Evolutionary conservation across 495 filamentous ascomycete species (phyloP).

Genomic region (Daldinia loculata): DNA sequence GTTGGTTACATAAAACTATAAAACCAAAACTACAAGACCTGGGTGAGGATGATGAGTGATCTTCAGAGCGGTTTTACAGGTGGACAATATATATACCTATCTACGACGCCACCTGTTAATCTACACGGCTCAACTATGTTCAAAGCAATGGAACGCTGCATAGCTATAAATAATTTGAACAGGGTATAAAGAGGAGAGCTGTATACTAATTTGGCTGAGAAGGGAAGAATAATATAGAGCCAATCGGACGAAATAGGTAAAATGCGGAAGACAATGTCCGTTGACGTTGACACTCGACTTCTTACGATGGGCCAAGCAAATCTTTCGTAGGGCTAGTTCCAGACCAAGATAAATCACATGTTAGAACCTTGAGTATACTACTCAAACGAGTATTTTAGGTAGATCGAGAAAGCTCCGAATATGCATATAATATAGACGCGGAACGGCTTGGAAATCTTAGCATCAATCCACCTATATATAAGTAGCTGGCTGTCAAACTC

Average conservation of each 20-base stretch:
- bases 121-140: conserved; percentile 19
- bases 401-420: not conserved
- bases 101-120: conserved; percentile 21
- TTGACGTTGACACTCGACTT: conserved; percentile 17
- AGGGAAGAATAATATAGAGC: conserved; percentile 17
- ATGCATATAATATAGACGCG: not conserved
- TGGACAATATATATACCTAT: conserved; percentile 12
- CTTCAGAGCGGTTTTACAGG: conserved; percentile 9
- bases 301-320: not conserved
- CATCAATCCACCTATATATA: conserved; percentile 38
- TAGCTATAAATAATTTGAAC: conserved; percentile 5
- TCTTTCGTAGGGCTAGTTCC: not conserved
- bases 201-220: conserved; percentile 21
- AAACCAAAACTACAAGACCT: not conserved
- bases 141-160: conserved; percentile 17
- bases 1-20: not conserved
- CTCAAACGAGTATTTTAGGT: not conserved
- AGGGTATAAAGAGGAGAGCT: not conserved
- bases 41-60: conserved; percentile 13
- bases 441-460: conserved; percentile 20
- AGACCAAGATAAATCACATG: conserved; percentile 4
- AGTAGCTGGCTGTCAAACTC: conserved; percentile 29
- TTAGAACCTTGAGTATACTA: conserved; percentile 5
- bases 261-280: conserved; percentile 37
- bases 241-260: conserved; percentile 32